Conservation (phyloP, 2,329 filamentous ascomycete genomes). For the Penicillium carneum region DNA sequence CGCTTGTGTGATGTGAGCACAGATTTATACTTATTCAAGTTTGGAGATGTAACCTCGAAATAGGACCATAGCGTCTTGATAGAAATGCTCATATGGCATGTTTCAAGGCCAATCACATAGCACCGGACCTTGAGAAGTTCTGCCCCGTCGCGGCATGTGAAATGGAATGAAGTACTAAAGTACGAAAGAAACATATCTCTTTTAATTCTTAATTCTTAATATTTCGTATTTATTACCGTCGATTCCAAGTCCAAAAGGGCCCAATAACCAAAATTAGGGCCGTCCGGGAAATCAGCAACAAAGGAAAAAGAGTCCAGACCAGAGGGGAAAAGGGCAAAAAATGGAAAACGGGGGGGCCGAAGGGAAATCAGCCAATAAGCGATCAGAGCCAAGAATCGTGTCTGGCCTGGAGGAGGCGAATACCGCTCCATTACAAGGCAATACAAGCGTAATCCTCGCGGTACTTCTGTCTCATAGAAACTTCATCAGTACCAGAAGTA, state of each 20-base stretch:
- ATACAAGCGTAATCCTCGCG: neutral
- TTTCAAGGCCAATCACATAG: constrained; percentile 8
- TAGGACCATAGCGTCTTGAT: neutral
- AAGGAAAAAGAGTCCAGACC: constrained; percentile 15
- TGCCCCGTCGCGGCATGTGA: constrained; percentile 8
- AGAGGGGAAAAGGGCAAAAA: constrained; percentile 18
- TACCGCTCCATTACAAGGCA: neutral
- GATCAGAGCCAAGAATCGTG: constrained; percentile 5
- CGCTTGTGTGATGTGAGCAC: constrained; percentile 6
- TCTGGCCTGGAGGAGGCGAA: constrained; percentile 6
- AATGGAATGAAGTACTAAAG: constrained; percentile 4
- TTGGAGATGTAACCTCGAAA: constrained; percentile 1
- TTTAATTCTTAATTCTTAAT: neutral
- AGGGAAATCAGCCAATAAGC: neutral
- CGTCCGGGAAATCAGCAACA: neutral
- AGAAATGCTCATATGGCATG: neutral
- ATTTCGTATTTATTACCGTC: neutral
- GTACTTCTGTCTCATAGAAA: neutral
- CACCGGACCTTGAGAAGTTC: neutral
- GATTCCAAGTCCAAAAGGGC: no score
- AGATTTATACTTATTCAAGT: neutral
- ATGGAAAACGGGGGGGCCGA: constrained; percentile 5
- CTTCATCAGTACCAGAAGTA: neutral
- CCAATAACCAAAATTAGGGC: neutral
- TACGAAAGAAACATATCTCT: neutral